Evolutionary conservation across 2,329 filamentous ascomycete genomes (phyloP).

Genomic region (Hymenoscyphus fraxineus): DNA sequence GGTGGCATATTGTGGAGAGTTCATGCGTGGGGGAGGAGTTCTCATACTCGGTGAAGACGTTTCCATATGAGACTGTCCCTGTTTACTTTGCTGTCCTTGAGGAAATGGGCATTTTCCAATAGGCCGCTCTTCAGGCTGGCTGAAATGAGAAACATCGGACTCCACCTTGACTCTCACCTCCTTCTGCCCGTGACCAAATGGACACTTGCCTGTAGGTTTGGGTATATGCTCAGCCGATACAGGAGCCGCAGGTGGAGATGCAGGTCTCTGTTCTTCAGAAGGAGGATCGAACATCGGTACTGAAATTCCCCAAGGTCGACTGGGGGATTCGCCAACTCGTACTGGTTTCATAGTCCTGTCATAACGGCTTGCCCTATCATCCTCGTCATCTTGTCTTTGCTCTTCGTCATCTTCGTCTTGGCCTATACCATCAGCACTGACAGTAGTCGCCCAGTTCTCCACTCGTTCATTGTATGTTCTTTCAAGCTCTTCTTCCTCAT

Average conservation of each 20-base stretch:
- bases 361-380: constrained; percentile 69
- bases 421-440: constrained; percentile 54
- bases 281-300: constrained; percentile 59
- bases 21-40: constrained; percentile 1
- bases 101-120: constrained; percentile 36
- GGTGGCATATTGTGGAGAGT: constrained; percentile 25
- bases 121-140: constrained; percentile 12
- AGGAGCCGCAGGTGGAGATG: constrained; percentile 55
- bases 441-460: constrained; percentile 78
- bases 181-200: constrained; percentile 42
- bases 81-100: constrained; percentile 21
- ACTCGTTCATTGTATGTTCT: constrained; percentile 66
- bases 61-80: constrained; percentile 16
- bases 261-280: constrained; percentile 39
- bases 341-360: constrained; percentile 84
- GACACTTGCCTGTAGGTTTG: constrained; percentile 48
- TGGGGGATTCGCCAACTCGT: constrained; percentile 89
- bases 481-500: constrained; percentile 40
- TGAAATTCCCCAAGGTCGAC: constrained; percentile 86
- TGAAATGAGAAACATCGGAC: constrained; percentile 8
- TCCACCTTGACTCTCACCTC: constrained; percentile 13
- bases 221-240: constrained; percentile 33
- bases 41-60: constrained; percentile 1
- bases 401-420: constrained; percentile 38
- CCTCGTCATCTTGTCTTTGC: constrained; percentile 41